Base-by-base conservation (phyloP, 1,284 basidiomycete species). In the Ustilago tritici region DNA sequence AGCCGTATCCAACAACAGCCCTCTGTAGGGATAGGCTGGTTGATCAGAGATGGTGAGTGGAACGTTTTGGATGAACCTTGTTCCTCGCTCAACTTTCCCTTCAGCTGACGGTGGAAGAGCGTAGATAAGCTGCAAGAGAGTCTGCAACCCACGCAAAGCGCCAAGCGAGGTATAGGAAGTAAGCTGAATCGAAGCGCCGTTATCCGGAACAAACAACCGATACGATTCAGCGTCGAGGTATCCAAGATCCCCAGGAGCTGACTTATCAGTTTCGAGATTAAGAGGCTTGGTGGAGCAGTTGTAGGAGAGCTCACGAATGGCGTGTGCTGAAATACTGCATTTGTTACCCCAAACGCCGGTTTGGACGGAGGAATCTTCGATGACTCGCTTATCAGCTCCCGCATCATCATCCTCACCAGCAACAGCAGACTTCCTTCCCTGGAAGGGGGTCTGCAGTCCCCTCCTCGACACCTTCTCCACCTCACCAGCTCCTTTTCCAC, bases 1-100 rank as follows among this genome's bases (percentile, higher is more conserved):
- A 1, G 91, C 86, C 0, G 92, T 95, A 80, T 97, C 95, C 11
- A 97, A 89, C 88, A 92, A 90, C 59, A 96, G 88, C 2, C 93
- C 93, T 31, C 95, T 84, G 83, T 79, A 84, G 1, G 87, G 83
- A 65, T 88, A 88, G 0, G 86, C 86, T 0, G 88, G 88, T 23
- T 74, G 66, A 72, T 89, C 88, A 1, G 70, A n/a, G 54, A 89
- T 88, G 1, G 65, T 49, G 38, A 87, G 77, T 0, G 88, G 88
- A 0, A 83, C 83, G 38, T 91, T 83, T 6, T 50, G 49, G 90
- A 92, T 92, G 67, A 19, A 68, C 31, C 58, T 56, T n/a, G 61
- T 53, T 3, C 23, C 23, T 28, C 38, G 32, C 36, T 58, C 28
- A 14, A 23, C 19, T 15, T 54, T 59, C 14, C 52, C 66, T 2